These are phyloP conservation scores for Parasitella parasitica DNA, from an alignment of 371 early-diverging fungal species.

Conservation along the genomic window DNA sequence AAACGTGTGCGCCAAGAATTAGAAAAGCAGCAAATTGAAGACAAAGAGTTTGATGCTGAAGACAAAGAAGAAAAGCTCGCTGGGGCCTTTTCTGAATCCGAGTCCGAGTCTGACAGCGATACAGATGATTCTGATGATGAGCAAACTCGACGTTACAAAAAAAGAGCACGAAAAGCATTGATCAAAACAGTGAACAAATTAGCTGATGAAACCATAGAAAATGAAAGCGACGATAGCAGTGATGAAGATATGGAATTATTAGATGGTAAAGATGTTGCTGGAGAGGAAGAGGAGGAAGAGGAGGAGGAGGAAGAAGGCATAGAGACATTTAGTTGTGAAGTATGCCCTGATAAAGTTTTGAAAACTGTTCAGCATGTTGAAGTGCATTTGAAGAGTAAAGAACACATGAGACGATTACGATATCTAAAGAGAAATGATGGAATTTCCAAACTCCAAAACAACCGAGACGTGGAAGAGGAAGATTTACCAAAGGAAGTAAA, in stretches of 20 bases:
- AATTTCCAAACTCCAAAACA: background rate
- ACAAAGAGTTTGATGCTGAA: slow-evolving; percentile 23
- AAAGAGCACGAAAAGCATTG: slow-evolving; percentile 17
- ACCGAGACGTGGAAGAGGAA: background rate
- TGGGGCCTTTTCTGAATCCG: slow-evolving; percentile 33
- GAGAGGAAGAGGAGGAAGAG: slow-evolving; percentile 15
- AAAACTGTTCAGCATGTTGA: slow-evolving; percentile 29
- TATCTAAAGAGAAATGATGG: slow-evolving; percentile 16
- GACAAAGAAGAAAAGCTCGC: slow-evolving; percentile 30
- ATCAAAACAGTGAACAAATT: slow-evolving; percentile 13
- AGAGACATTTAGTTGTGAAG: slow-evolving; percentile 27
- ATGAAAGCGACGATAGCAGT: slow-evolving; percentile 10
- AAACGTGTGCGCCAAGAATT: slow-evolving; percentile 42
- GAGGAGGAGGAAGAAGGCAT: slow-evolving; percentile 12
- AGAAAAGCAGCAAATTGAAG: slow-evolving; percentile 39
- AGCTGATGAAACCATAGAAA: no score
- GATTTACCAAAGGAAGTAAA: slow-evolving; percentile 4
- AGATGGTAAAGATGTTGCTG: background rate
- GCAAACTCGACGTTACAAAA: slow-evolving; percentile 19
- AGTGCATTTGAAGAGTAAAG: slow-evolving; percentile 33
- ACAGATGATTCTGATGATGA: slow-evolving; percentile 27
- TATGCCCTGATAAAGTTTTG: slow-evolving; percentile 33
- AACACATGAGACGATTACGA: slow-evolving; percentile 18
- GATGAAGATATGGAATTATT: slow-evolving; percentile 13
- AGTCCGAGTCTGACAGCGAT: slow-evolving; percentile 15